phyloP scores from a whole-genome alignment of 768 basidiomycete species.

The Suillus tomentosus region DNA sequence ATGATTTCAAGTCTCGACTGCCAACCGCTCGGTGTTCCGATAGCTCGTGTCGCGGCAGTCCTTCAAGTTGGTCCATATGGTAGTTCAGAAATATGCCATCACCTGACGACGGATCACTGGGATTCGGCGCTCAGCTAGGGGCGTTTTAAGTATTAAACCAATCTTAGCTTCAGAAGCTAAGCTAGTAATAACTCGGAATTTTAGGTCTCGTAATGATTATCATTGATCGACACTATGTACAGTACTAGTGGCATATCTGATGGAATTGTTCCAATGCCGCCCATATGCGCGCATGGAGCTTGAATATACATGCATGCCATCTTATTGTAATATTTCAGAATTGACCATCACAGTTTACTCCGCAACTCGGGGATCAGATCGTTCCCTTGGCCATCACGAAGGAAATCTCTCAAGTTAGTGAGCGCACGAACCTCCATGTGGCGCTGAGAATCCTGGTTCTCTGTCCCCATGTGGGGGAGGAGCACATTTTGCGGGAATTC shows the following conservation, averaged over 20 bases:
- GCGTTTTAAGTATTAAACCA: too few species aligned
- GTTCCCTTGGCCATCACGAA: slow-evolving; percentile 60
- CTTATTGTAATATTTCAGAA: background rate
- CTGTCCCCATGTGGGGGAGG: slow-evolving; percentile 91
- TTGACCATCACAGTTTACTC: slow-evolving; percentile 19
- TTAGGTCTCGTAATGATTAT: too few species aligned
- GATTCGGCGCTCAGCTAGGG: too few species aligned
- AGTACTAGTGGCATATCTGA: background rate
- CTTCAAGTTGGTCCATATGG: background rate
- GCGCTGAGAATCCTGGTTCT: slow-evolving; percentile 77
- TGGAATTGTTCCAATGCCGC: background rate
- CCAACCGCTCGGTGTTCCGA: background rate
- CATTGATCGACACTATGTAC: too few species aligned
- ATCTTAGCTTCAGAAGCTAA: too few species aligned
- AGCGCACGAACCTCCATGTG: slow-evolving; percentile 88
- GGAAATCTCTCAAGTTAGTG: slow-evolving; percentile 71
- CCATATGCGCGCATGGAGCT: background rate
- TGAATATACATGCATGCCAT: background rate
- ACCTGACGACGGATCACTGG: too few species aligned
- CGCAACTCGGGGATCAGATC: slow-evolving; percentile 65
- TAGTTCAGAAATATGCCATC: too few species aligned
- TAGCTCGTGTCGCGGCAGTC: background rate
- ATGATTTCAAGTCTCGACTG: background rate
- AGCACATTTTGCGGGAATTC: slow-evolving; percentile 83
- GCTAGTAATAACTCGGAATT: too few species aligned